Base-by-base conservation (phyloP, 768 basidiomycete genomes). In the Exsudoporus frostii region DNA sequence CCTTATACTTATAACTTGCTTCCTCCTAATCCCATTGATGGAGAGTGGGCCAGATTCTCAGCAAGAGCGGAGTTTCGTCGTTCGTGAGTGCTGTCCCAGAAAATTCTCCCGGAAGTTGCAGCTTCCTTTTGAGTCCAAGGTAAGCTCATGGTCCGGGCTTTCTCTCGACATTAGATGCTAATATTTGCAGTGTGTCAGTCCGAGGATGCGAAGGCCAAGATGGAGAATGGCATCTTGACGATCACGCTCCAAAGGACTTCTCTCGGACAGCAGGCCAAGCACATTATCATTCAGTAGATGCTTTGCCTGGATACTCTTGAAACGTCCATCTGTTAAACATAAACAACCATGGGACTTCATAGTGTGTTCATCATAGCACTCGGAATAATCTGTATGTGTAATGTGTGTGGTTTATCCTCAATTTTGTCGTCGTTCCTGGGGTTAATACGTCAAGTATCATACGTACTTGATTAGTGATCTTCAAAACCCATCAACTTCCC, bases 181-280 rank as follows among this genome's bases (percentile, higher is more conserved):
- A 58, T 24, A n/a, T n/a, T n/a, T n/a, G 1, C 9, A 1, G n/a
- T 3, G 0, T 22, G 48, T 45, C 46, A 80, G 78, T 64, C 69
- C 22, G 71, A 77, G 33, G 70, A 77, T 33, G 73, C 81, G 51
- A 76, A 73, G 50, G 79, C 80, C 1, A 65, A 63, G 33, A 75
- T 81, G 73, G 74, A 76, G 42, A 61, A 79, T 30, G 79, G 79
- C 1, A 58, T 82, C 79, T n/a, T n/a, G n/a, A n/a, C n/a, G n/a
- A n/a, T n/a, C n/a, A n/a, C n/a, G n/a, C n/a, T n/a, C n/a, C n/a
- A 79, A 15, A 78, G 73, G 66, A 63, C 71, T 3, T 63, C 25
- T n/a, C 54, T 70, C 5, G 79, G 79, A 54, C 54, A 65, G 48
- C 69, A 70, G 7, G 74, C 77, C 13, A 74, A 74, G 69, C 76